A percentile compares a stretch with the other conserved stretches of the same genome.
Evolutionary conservation across 2,329 filamentous ascomycete genomes (phyloP).

Genomic region (Pseudogymnoascus sp.): DNA sequence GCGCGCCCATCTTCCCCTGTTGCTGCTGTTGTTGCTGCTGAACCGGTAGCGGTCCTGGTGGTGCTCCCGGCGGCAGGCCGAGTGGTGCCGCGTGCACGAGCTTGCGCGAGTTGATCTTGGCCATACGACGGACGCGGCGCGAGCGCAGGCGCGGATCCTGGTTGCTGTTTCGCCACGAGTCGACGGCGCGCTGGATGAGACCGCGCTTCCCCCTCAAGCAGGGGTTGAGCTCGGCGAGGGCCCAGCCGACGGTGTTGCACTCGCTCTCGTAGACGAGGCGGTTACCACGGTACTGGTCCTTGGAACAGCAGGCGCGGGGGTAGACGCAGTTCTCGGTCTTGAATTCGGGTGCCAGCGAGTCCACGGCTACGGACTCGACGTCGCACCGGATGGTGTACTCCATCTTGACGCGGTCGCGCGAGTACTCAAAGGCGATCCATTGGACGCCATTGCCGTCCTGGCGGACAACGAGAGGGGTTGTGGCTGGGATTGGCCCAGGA

Average conservation of each 20-base stretch:
- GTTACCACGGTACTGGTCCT: slow-evolving; percentile 95
- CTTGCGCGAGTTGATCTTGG: slow-evolving; percentile 88
- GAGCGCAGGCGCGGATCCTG: slow-evolving; percentile 87
- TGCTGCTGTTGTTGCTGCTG: neutral
- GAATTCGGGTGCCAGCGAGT: slow-evolving; percentile 77
- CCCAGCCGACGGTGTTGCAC: slow-evolving; percentile 99
- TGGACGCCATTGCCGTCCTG: slow-evolving; percentile 96
- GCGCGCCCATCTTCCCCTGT: slow-evolving; percentile 57
- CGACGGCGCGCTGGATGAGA: slow-evolving; percentile 90
- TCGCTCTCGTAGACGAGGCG: slow-evolving; percentile 94
- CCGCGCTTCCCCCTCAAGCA: slow-evolving; percentile 87
- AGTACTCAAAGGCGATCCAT: slow-evolving; percentile 99
- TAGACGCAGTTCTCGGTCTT: slow-evolving; percentile 99
- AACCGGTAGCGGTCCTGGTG: neutral
- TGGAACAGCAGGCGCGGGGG: slow-evolving; percentile 84
- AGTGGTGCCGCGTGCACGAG: slow-evolving; percentile 50
- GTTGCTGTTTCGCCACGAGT: slow-evolving; percentile 99
- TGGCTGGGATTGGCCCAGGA: slow-evolving; percentile 91
- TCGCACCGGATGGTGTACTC: slow-evolving; percentile 98
- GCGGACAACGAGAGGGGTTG: slow-evolving; percentile 84
- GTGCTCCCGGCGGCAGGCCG: neutral
- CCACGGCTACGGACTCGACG: slow-evolving; percentile 90
- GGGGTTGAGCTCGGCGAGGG: slow-evolving; percentile 84
- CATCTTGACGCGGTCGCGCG: slow-evolving; percentile 95
- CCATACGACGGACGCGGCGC: slow-evolving; percentile 85